These are phyloP conservation scores for Zygoascus biomembranicola DNA, from an alignment of 805 yeast genomes.

Conservation along the genomic window DNA sequence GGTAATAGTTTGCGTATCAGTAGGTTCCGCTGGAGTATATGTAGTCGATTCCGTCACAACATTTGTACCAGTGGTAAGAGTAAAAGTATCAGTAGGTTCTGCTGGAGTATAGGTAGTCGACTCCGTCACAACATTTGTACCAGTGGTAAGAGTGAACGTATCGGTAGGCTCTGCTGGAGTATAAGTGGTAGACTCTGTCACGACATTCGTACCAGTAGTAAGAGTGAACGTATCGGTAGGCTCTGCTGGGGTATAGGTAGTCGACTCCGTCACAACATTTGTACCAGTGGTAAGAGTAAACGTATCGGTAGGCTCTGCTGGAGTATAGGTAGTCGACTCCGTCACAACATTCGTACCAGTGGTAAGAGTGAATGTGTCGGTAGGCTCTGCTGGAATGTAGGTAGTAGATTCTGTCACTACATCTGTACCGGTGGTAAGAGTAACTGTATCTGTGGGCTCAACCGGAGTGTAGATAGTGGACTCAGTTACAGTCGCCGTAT, in stretches of 20 bases:
- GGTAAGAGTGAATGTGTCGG: not conserved
- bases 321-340: not conserved
- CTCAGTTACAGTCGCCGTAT: not conserved
- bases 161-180: not conserved
- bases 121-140: not conserved
- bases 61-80: not conserved
- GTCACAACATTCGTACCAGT: not conserved
- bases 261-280: not conserved
- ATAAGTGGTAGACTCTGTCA: not conserved
- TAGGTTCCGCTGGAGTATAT: not conserved
- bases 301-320: not conserved
- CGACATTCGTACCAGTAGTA: not conserved
- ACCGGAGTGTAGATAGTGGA: not conserved
- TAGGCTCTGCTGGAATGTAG: not conserved
- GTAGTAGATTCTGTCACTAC: not conserved
- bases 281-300: not conserved
- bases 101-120: not conserved
- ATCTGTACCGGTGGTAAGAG: not conserved
- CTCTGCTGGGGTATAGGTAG: not conserved
- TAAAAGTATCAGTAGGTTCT: not conserved
- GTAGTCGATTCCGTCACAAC: not conserved
- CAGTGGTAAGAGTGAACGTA: conserved; percentile 5
- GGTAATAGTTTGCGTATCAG: not conserved
- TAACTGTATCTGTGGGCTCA: not conserved
- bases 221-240: conserved; percentile 1